Percentiles rank a stretch among this genome's conserved stretches.
Evolutionary conservation across 495 filamentous ascomycete genomes (phyloP).

Genomic region (Bacidia rubella): DNA sequence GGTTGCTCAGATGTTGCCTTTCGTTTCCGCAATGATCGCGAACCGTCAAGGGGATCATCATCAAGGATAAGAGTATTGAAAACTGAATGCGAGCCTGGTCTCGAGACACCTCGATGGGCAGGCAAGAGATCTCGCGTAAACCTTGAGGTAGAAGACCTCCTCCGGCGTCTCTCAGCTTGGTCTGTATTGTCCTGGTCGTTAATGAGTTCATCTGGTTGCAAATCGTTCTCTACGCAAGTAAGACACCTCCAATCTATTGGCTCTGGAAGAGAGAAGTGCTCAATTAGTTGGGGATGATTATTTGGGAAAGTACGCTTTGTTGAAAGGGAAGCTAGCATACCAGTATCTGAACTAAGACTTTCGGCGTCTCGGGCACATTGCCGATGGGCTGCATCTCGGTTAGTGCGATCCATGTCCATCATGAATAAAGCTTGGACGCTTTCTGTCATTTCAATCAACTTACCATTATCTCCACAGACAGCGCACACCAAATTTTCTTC

Average conservation of each 20-base stretch:
- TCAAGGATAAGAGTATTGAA: constrained; percentile 65
- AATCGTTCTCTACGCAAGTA: constrained; percentile 54
- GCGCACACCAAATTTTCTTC: constrained; percentile 71
- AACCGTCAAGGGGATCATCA: constrained; percentile 75
- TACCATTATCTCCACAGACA: constrained; percentile 81
- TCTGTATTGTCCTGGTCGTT: not conserved
- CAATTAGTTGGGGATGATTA: not conserved
- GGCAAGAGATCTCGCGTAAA: constrained; percentile 65
- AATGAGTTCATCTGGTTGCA: constrained; percentile 32
- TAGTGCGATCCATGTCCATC: constrained; percentile 22
- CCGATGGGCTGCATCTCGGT: constrained; percentile 58
- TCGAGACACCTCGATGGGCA: constrained; percentile 49
- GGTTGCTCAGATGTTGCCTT: constrained; percentile 52
- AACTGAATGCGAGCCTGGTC: constrained; percentile 72
- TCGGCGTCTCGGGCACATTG: constrained; percentile 80
- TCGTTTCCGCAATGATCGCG: constrained; percentile 73
- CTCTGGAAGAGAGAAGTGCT: constrained; percentile 26
- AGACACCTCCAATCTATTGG: constrained; percentile 66
- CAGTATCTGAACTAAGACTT: constrained; percentile 53
- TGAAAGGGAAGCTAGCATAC: constrained; percentile 31
- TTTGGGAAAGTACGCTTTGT: constrained; percentile 5
- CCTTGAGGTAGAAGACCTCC: constrained; percentile 34
- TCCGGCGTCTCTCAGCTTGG: constrained; percentile 29
- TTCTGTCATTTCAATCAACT: constrained; percentile 28
- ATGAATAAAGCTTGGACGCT: constrained; percentile 20